Evolutionary conservation across 2,329 filamentous ascomycete species (phyloP).

Genomic region (Ascochyta rabiei): DNA sequence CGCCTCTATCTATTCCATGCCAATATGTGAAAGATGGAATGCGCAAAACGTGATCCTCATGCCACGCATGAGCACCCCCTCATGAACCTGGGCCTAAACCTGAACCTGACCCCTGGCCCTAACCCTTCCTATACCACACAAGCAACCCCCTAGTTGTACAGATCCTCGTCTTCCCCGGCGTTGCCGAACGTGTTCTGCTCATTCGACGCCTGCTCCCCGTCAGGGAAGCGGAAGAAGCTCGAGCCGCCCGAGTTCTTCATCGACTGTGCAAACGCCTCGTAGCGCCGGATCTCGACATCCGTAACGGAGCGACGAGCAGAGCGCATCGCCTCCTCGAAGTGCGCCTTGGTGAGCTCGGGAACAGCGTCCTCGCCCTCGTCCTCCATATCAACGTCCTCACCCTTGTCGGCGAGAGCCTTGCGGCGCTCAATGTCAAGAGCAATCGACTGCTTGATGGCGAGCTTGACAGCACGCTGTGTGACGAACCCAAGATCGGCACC

Average conservation of each 20-base stretch:
- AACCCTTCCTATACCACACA: background rate
- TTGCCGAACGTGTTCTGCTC: conserved; percentile 70
- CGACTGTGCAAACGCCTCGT: conserved; percentile 97
- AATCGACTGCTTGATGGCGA: conserved; percentile 98
- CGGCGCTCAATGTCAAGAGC: conserved; percentile 83
- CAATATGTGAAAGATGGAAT: conserved; percentile 18
- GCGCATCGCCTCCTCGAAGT: conserved; percentile 99
- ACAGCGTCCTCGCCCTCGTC: conserved; percentile 87
- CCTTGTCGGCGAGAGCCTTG: conserved; percentile 84
- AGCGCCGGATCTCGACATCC: conserved; percentile 96
- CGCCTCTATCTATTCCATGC: conserved; percentile 24
- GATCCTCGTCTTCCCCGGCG: conserved; percentile 91
- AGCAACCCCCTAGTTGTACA: conserved; percentile 77
- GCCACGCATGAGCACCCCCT: conserved; percentile 21
- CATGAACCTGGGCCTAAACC: conserved; percentile 17
- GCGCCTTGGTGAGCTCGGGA: conserved; percentile 90
- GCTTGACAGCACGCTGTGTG: conserved; percentile 97
- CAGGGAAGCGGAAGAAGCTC: conserved; percentile 96
- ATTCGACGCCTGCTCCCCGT: conserved; percentile 54
- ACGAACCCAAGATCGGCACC: conserved; percentile 99
- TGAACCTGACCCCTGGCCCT: too few relatives aligned
- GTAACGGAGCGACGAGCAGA: conserved; percentile 91
- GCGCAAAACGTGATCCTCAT: conserved; percentile 15
- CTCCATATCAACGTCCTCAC: conserved; percentile 73
- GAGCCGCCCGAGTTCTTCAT: conserved; percentile 98